These are phyloP conservation scores for Paraglomus brasilianum DNA, from an alignment of 192 early-diverging fungal species.

Conservation along the genomic window DNA sequence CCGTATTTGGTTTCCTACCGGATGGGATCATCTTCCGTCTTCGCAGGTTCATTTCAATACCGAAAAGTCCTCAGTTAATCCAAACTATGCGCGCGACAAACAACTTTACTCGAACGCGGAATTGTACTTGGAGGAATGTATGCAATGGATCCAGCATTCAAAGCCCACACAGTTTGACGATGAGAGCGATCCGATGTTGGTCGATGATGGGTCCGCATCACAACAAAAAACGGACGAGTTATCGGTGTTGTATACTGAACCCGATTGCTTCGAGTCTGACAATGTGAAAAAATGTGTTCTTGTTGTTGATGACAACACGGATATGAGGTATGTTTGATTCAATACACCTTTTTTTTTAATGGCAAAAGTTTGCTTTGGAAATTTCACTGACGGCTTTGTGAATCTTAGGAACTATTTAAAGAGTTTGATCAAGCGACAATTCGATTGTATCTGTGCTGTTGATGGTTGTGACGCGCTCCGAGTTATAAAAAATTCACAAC, in stretches of 20 bases:
- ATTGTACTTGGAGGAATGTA: constrained; percentile 36
- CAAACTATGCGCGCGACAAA: too few species aligned
- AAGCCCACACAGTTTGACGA: constrained; percentile 4
- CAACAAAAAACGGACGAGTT: too few species aligned
- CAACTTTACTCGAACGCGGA: constrained; percentile 31
- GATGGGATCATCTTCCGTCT: constrained; percentile 45
- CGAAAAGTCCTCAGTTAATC: background rate
- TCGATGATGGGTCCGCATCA: background rate
- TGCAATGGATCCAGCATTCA: constrained; percentile 35
- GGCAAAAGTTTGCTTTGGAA: background rate
- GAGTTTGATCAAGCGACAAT: constrained; percentile 37
- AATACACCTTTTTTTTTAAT: background rate
- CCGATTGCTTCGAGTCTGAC: background rate
- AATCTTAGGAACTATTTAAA: constrained; percentile 27
- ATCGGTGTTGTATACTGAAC: too few species aligned
- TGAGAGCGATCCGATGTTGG: background rate
- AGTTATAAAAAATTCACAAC: constrained; percentile 8
- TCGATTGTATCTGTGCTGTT: constrained; percentile 36
- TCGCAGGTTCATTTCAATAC: constrained; percentile 39
- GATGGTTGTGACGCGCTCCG: constrained; percentile 44
- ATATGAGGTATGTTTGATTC: constrained; percentile 37
- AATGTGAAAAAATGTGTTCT: constrained; percentile 27
- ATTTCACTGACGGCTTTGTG: background rate
- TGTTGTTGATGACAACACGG: constrained; percentile 46
- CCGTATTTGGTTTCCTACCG: constrained; percentile 49